Conservation (phyloP, 2,329 filamentous ascomycete species). For the Lithohypha guttulata region DNA sequence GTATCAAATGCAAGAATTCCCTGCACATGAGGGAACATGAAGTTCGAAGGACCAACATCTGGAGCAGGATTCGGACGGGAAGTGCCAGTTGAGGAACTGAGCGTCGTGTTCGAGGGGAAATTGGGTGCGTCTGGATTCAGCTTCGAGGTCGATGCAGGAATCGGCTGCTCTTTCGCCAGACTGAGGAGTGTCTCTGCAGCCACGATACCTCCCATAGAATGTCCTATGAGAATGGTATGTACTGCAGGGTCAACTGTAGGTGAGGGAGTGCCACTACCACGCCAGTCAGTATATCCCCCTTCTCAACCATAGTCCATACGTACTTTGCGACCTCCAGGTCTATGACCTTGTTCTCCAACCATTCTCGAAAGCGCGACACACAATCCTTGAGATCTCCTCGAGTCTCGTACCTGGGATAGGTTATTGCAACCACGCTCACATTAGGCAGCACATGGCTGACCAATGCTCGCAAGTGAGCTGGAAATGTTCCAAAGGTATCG, state of each 20-base stretch:
- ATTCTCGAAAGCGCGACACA: constrained; percentile 37
- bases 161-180: constrained; percentile 55
- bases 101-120: constrained; percentile 19
- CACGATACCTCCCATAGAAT: constrained; percentile 90
- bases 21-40: constrained; percentile 91
- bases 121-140: constrained; percentile 18
- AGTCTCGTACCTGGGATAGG: constrained; percentile 42
- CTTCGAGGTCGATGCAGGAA: constrained; percentile 26
- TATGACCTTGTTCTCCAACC: constrained; percentile 78
- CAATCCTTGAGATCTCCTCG: constrained; percentile 37
- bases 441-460: constrained; percentile 34
- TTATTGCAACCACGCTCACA: constrained; percentile 31
- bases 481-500: constrained; percentile 39
- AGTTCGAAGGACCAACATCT: constrained; percentile 24
- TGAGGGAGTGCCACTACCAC: constrained; percentile 65
- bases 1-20: constrained; percentile 91
- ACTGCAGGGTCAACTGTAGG: constrained; percentile 81
- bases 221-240: constrained; percentile 68
- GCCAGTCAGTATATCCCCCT: constrained; percentile 29
- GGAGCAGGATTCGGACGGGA: constrained; percentile 14
- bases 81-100: constrained; percentile 17
- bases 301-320: background rate
- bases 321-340: constrained; percentile 63
- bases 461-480: constrained; percentile 33
- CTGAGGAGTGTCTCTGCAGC: constrained; percentile 77